phyloP scores from a whole-genome alignment of 805 yeast genomes.

The Pichia manshurica region DNA sequence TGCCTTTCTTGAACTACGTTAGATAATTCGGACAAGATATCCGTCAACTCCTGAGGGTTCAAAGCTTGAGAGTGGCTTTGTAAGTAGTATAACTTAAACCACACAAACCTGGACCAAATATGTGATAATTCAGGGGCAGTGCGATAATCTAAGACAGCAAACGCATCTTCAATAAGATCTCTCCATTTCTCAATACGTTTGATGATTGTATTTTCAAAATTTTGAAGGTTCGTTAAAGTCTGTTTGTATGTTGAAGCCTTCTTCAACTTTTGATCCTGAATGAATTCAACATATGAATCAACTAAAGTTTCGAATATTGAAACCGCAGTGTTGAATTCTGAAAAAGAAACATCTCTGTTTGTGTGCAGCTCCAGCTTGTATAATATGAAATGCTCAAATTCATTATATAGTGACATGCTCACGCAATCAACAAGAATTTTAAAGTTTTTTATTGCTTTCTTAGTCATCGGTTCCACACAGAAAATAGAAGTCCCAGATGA shows the following conservation, averaged over 20 bases:
- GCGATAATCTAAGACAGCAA: constrained; percentile 7
- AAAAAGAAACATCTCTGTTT: background rate
- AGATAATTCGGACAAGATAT: constrained; percentile 25
- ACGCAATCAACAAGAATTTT: constrained; percentile 25
- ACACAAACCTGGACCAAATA: constrained; percentile 35
- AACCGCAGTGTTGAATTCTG: constrained; percentile 24
- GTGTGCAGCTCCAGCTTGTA: background rate
- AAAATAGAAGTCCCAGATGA: background rate
- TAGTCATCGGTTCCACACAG: background rate
- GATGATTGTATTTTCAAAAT: constrained; percentile 34
- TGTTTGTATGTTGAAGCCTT: constrained; percentile 17
- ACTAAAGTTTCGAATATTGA: constrained; percentile 40
- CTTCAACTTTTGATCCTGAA: constrained; percentile 21
- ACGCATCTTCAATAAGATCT: constrained; percentile 28
- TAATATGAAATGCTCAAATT: constrained; percentile 10
- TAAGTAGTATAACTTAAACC: constrained; percentile 43
- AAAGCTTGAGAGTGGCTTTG: constrained; percentile 31
- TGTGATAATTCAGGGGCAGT: constrained; percentile 5
- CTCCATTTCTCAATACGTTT: constrained; percentile 48
- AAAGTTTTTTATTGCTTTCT: constrained; percentile 18
- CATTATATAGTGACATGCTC: constrained; percentile 22
- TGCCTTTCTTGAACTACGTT: constrained; percentile 15
- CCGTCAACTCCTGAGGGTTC: constrained; percentile 32
- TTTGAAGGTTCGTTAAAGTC: constrained; percentile 28
- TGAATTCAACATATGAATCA: constrained; percentile 35